Conservation (phyloP, 306 rosid species). For the Styphnolobium japonicum region DNA sequence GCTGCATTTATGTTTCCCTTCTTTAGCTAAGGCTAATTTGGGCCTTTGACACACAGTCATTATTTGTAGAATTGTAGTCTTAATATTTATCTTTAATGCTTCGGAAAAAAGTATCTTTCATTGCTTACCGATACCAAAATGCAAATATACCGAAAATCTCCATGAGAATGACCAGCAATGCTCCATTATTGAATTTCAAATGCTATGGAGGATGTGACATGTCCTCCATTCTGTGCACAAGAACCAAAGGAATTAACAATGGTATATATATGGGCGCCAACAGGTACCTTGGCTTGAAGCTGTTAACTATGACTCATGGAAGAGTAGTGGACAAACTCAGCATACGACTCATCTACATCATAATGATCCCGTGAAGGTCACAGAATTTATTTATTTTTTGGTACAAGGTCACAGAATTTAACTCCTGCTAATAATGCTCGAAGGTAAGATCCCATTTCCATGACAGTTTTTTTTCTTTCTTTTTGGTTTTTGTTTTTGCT, state of each 20-base stretch:
- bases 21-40: neutral
- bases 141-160: neutral
- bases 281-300: neutral
- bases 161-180: neutral
- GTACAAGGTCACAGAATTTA: conserved; percentile 14
- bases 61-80: neutral
- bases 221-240: neutral
- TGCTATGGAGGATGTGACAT: conserved; percentile 21
- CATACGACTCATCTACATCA: neutral
- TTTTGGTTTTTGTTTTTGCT: neutral
- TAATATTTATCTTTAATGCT: neutral
- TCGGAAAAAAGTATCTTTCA: neutral
- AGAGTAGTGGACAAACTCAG: conserved; percentile 23
- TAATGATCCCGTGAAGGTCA: conserved; percentile 10
- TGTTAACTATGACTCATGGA: neutral
- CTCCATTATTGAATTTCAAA: neutral
- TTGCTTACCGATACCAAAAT: neutral
- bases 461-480: neutral
- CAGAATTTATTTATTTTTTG: too few relatives aligned
- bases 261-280: neutral
- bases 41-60: neutral
- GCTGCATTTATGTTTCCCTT: neutral
- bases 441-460: neutral
- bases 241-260: conserved; percentile 33
- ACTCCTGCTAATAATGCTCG: neutral